These are phyloP conservation scores for Corymbia calophylla DNA, from an alignment of 441 rosid species.

Conservation along the genomic window DNA sequence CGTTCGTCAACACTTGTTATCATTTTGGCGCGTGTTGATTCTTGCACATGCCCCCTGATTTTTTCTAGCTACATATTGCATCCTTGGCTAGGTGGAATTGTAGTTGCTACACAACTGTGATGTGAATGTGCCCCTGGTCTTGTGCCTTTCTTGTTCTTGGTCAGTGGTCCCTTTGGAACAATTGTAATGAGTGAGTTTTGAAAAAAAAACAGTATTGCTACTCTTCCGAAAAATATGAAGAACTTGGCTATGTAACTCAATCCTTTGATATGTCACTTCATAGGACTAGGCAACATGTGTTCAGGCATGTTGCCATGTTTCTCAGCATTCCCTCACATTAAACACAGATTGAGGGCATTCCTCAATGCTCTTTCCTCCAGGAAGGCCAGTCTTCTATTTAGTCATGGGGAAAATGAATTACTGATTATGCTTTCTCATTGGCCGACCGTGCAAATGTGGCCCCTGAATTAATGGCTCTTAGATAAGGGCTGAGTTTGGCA, in stretches of 20 bases:
- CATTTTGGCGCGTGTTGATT: not conserved
- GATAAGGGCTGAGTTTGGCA: not conserved
- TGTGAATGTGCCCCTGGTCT: not conserved
- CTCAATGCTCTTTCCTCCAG: not conserved
- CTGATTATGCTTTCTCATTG: not conserved
- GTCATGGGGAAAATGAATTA: not conserved
- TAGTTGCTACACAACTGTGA: not conserved
- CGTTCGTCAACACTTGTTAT: not conserved
- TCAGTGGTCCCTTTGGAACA: not conserved
- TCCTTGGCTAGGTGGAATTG: not conserved
- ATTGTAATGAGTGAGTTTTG: not conserved
- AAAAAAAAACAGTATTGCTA: not conserved
- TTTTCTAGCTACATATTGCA: not conserved
- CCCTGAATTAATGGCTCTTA: not conserved
- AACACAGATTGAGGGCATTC: not conserved
- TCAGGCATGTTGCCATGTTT: not conserved
- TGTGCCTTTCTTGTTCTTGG: not conserved
- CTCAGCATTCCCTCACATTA: not conserved
- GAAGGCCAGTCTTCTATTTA: not conserved
- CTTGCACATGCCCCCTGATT: not conserved
- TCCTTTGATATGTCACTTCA: not conserved
- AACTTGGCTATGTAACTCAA: not conserved
- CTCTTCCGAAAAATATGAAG: not conserved
- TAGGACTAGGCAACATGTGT: not conserved
- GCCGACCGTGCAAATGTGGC: not conserved